These are phyloP conservation scores for Pleurostoma richardsiae DNA, from an alignment of 2,329 filamentous ascomycete species.

Conservation along the genomic window DNA sequence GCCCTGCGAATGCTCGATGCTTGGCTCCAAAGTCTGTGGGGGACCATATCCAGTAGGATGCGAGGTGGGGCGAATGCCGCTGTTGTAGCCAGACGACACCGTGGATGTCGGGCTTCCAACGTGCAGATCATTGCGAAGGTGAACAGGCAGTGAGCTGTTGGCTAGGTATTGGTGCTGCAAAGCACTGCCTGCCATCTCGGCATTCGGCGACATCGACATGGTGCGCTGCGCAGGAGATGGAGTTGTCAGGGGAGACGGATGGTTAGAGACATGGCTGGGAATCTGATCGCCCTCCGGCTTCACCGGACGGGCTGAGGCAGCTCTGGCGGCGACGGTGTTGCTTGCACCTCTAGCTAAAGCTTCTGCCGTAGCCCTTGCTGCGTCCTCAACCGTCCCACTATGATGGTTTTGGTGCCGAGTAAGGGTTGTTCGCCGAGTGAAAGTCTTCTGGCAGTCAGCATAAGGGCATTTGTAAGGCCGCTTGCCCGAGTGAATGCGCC, in stretches of 20 bases:
- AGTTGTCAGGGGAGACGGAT: conserved; percentile 70
- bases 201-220: conserved; percentile 73
- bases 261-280: conserved; percentile 49
- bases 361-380: conserved; percentile 81
- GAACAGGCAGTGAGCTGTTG: conserved; percentile 73
- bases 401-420: conserved; percentile 96
- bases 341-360: conserved; percentile 58
- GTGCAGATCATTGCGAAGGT: conserved; percentile 72
- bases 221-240: conserved; percentile 78
- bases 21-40: conserved; percentile 80
- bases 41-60: conserved; percentile 81
- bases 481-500: conserved; percentile 92
- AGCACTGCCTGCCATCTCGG: conserved; percentile 65
- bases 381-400: conserved; percentile 90
- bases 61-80: conserved; percentile 67
- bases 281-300: conserved; percentile 64
- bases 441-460: conserved; percentile 96
- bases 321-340: conserved; percentile 21
- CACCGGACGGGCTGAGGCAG: conserved; percentile 36
- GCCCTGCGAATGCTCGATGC: conserved; percentile 69
- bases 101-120: conserved; percentile 67
- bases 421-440: conserved; percentile 89
- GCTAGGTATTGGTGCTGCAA: conserved; percentile 73
- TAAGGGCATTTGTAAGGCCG: conserved; percentile 97
- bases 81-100: conserved; percentile 54